Evolutionary conservation across 768 basidiomycete species (phyloP).

Genomic region (Steccherinum ochraceum): DNA sequence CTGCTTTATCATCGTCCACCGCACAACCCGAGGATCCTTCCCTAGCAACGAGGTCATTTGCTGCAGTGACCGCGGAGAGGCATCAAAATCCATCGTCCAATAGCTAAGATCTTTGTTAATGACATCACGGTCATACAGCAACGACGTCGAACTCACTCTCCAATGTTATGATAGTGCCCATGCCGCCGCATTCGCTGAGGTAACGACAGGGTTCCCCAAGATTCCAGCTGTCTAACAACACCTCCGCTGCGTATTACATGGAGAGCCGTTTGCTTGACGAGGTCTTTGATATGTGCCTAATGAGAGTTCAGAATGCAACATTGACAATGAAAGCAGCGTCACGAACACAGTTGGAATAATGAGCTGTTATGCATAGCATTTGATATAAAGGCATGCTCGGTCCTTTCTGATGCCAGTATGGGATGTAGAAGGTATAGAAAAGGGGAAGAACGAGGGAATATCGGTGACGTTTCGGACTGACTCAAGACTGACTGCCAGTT

Average conservation of each 20-base stretch:
- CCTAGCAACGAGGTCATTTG: slow-evolving; percentile 64
- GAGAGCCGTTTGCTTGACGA: slow-evolving; percentile 64
- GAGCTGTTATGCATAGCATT: slow-evolving; percentile 76
- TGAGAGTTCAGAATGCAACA: neutral
- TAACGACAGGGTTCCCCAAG: slow-evolving; percentile 65
- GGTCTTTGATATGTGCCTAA: slow-evolving; percentile 70
- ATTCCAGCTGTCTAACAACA: slow-evolving; percentile 75
- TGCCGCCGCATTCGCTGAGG: slow-evolving; percentile 71
- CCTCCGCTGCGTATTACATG: slow-evolving; percentile 73
- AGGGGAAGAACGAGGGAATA: too few relatives aligned
- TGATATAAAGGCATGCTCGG: slow-evolving; percentile 82
- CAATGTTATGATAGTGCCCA: slow-evolving; percentile 46
- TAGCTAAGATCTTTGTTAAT: slow-evolving; percentile 45
- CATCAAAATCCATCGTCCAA: slow-evolving; percentile 89
- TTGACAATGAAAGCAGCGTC: neutral
- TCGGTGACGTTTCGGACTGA: too few relatives aligned
- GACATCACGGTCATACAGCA: neutral
- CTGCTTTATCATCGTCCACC: slow-evolving; percentile 76
- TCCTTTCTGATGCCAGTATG: too few relatives aligned
- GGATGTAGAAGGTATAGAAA: too few relatives aligned
- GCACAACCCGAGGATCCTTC: slow-evolving; percentile 75
- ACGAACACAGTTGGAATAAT: slow-evolving; percentile 68
- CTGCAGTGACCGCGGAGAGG: slow-evolving; percentile 63
- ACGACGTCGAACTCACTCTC: slow-evolving; percentile 60
- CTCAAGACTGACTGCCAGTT: too few relatives aligned